Percentiles rank a stretch among this genome's conserved stretches.
These are phyloP conservation scores for Hymenoscyphus fraxineus DNA, from an alignment of 2,329 filamentous ascomycete genomes.

Conservation along the genomic window DNA sequence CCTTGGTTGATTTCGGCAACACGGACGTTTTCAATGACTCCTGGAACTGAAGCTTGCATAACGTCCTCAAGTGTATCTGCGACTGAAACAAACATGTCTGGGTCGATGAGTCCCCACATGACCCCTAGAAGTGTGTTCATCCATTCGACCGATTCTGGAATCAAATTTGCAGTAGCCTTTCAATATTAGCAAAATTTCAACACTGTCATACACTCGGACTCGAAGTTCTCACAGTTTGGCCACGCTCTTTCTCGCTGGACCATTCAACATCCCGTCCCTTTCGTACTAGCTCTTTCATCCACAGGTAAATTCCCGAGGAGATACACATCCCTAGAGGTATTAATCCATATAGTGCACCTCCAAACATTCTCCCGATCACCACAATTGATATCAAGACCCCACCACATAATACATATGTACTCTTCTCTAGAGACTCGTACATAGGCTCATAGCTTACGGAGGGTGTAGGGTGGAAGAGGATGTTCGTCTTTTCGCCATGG, in stretches of 20 bases:
- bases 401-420: conserved; percentile 65
- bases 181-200: conserved; percentile 8
- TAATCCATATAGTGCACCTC: conserved; percentile 71
- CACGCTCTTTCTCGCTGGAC: conserved; percentile 80
- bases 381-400: conserved; percentile 71
- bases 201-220: conserved; percentile 1
- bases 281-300: conserved; percentile 81
- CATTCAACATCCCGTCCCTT: conserved; percentile 83
- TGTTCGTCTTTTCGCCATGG: conserved; percentile 92
- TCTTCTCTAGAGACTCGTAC: conserved; percentile 71
- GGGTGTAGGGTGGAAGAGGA: conserved; percentile 92
- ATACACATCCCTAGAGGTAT: conserved; percentile 70
- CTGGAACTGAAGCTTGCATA: conserved; percentile 92
- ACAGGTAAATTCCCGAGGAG: conserved; percentile 76
- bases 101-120: conserved; percentile 88
- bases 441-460: conserved; percentile 87
- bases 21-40: conserved; percentile 88
- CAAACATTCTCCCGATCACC: conserved; percentile 74
- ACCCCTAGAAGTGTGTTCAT: conserved; percentile 85
- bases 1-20: conserved; percentile 95
- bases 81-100: conserved; percentile 85
- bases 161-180: conserved; percentile 75
- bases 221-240: conserved; percentile 59
- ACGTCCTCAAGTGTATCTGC: conserved; percentile 94
- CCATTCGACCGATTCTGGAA: conserved; percentile 94